A percentile compares a stretch with the other conserved stretches of the same genome.
phyloP scores from a whole-genome alignment of 345 rosid genomes.

The Xanthoceras sorbifolium region DNA sequence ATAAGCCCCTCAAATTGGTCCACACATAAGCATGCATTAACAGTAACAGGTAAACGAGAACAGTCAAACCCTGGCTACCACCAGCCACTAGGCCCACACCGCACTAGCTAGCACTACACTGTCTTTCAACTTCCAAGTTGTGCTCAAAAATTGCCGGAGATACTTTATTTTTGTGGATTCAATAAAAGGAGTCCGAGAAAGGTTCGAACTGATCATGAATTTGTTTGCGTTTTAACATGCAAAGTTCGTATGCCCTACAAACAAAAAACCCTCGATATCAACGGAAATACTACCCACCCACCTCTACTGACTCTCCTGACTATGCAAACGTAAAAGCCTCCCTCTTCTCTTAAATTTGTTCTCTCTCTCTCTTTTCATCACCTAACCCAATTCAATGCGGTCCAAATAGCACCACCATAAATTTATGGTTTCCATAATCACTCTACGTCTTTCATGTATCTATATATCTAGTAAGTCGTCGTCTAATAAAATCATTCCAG shows the following conservation, averaged over 20 bases:
- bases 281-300: neutral
- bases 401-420: slow-evolving; percentile 3
- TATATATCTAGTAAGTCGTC: no score
- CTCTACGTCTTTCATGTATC: no score
- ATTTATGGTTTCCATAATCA: neutral
- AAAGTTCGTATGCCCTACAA: neutral
- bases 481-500: no score
- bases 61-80: slow-evolving; percentile 17
- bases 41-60: neutral
- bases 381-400: slow-evolving; percentile 23
- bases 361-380: neutral
- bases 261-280: neutral
- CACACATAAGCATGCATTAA: neutral
- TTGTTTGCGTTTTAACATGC: neutral
- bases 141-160: neutral
- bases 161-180: neutral
- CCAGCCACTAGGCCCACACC: slow-evolving; percentile 8
- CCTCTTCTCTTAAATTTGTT: no score
- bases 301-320: slow-evolving; percentile 1
- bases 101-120: neutral
- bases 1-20: neutral
- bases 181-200: neutral
- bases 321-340: neutral
- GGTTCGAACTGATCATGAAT: neutral
- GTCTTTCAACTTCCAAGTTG: neutral